A percentile compares a stretch with the other conserved stretches of the same genome.
Evolutionary conservation across 1,284 basidiomycete species (phyloP).

Genomic region (Coniophora puteana): DNA sequence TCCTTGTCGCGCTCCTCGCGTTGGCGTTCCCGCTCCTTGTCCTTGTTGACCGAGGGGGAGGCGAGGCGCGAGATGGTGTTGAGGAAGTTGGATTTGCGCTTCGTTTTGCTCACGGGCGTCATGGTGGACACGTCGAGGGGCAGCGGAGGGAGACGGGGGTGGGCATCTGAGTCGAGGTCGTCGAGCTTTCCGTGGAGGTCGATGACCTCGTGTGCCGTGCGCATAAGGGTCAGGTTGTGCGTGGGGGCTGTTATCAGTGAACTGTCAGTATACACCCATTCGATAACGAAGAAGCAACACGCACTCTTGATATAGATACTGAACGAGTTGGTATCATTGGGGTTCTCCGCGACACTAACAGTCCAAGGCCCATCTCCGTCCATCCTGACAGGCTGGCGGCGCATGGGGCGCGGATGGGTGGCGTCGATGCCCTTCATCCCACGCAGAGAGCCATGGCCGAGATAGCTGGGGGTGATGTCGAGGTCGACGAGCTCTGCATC

Average conservation of each 20-base stretch:
- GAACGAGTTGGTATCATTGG: constrained; percentile 55
- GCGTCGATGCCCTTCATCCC: constrained; percentile 34
- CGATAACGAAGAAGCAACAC: constrained; percentile 23
- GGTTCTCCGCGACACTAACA: constrained; percentile 70
- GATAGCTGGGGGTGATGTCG: constrained; percentile 26
- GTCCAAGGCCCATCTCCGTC: constrained; percentile 69
- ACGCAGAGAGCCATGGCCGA: constrained; percentile 25
- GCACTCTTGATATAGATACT: constrained; percentile 70
- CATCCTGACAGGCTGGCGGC: constrained; percentile 42
- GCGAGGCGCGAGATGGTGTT: constrained; percentile 78
- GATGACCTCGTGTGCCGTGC: constrained; percentile 68
- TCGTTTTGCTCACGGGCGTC: constrained; percentile 48
- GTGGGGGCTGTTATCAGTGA: constrained; percentile 63
- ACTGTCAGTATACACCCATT: constrained; percentile 25
- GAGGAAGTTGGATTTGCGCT: constrained; percentile 77
- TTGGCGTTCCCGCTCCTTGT: no score
- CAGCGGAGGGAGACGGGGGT: constrained; percentile 51
- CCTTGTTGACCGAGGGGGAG: constrained; percentile 53
- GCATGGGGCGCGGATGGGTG: constrained; percentile 29
- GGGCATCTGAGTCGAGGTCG: constrained; percentile 47
- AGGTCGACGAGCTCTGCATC: constrained; percentile 28
- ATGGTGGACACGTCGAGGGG: constrained; percentile 55
- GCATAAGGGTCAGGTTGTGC: constrained; percentile 83
- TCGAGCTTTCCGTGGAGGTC: constrained; percentile 76
- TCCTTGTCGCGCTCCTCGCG: no score